Percentiles rank a stretch among this genome's conserved stretches.
These are phyloP conservation scores for Apiotrichum laibachii DNA, from an alignment of 1,284 basidiomycete species.

Conservation along the genomic window DNA sequence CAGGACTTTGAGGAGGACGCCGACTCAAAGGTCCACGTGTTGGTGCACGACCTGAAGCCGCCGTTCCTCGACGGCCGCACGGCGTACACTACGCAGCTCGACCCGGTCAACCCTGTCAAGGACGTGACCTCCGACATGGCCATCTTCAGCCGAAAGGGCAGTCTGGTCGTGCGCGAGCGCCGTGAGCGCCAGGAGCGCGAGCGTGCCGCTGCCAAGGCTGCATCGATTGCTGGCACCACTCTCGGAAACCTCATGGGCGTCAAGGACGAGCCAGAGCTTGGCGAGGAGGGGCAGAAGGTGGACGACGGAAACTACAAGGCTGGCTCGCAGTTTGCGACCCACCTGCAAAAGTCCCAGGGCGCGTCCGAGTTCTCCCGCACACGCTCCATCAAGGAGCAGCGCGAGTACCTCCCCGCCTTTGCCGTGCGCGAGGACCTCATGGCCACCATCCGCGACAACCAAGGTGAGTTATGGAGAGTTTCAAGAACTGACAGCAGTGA, in stretches of 20 bases:
- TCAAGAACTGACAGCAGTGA: constrained; percentile 56
- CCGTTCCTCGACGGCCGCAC: constrained; percentile 96
- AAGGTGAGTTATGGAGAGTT: constrained; percentile 59
- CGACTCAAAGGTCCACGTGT: constrained; percentile 92
- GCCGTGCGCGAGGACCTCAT: constrained; percentile 94
- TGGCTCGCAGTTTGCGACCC: constrained; percentile 92
- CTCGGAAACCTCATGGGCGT: constrained; percentile 98
- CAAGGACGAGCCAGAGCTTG: constrained; percentile 74
- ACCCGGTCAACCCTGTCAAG: constrained; percentile 93
- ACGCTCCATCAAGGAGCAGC: constrained; percentile 86
- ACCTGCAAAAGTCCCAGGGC: constrained; percentile 74
- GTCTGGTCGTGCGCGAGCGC: constrained; percentile 87
- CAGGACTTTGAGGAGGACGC: constrained; percentile 87
- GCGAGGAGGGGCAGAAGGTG: constrained; percentile 58
- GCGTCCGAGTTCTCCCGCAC: constrained; percentile 77
- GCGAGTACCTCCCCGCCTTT: constrained; percentile 96
- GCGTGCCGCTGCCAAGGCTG: constrained; percentile 89
- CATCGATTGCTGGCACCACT: constrained; percentile 84
- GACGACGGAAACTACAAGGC: constrained; percentile 76
- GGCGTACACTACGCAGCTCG: constrained; percentile 93
- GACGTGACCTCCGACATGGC: constrained; percentile 95
- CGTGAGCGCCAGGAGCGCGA: constrained; percentile 92
- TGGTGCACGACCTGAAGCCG: constrained; percentile 95
- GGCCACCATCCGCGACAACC: constrained; percentile 87
- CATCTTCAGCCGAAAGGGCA: constrained; percentile 92